Evolutionary conservation across 1,284 basidiomycete species (phyloP), one percentile per base, ranked within the genome.

Genomic region (Moniliophthora roreri): DNA sequence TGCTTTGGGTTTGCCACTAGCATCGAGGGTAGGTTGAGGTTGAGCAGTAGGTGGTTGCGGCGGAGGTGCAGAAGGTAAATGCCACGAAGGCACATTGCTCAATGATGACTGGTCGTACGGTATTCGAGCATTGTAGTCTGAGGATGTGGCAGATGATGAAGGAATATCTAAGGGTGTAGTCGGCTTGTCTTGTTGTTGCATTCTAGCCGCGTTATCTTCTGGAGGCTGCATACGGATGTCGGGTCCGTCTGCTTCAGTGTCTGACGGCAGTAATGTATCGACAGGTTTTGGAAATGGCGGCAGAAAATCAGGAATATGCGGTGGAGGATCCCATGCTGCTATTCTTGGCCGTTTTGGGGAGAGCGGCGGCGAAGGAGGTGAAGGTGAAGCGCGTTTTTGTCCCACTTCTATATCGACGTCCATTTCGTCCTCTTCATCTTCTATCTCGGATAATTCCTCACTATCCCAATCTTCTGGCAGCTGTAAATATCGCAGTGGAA

Each of bases 61-160:
- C 11, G 69, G 62, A 4, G 66, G 63, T n/a, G 70, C 62, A 2
- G 73, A 63, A 0, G 87, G 88, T 0, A 91, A 72, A 64, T 89
- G 87, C 80, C 85, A 84, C 60, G 84, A 76, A 5, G 84, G 76
- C 5, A 78, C 71, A 8, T 73, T 70, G 4, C 85, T 76, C 18
- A 90, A 77, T 1, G 83, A 76, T 0, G 88, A 90, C 59, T 85
- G 79, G 2, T 77, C 76, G 61, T 89, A 89, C 3, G 88, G 85
- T 0, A 89, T 77, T 60, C 81, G 80, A 5, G 84, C 77, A 15
- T 82, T 72, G 57, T 88, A 88, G 65, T 91, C 87, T 9, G 84
- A 80, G 0, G 80, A 71, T 4, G 77, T 65, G 2, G 71, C 62
- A 4, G 71, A 75, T 0, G 80, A 72, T 1, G 81, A 71, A 2